Evolutionary conservation across 441 rosid species (phyloP).

Genomic region (Arabidopsis hybrid): DNA sequence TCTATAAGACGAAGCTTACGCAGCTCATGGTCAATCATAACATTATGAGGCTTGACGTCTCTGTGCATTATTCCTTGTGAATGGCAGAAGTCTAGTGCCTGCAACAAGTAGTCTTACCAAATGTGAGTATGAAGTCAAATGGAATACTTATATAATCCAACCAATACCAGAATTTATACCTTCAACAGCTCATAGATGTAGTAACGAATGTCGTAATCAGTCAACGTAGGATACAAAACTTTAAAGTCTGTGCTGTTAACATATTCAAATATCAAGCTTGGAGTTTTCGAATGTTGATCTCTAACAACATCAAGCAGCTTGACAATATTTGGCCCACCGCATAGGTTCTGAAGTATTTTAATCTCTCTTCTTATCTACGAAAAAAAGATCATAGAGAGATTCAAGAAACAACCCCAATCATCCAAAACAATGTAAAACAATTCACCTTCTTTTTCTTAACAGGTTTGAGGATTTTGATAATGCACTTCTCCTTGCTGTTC

Average conservation of each 20-base stretch:
- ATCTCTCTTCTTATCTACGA: conserved; percentile 93
- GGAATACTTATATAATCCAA: background rate
- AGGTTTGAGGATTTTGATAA: conserved; percentile 96
- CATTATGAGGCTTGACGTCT: conserved; percentile 98
- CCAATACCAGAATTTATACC: conserved; percentile 50
- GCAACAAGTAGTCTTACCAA: conserved; percentile 37
- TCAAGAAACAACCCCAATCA: background rate
- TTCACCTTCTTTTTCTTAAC: conserved; percentile 95
- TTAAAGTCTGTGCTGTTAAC: conserved; percentile 96
- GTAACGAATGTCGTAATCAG: conserved; percentile 95
- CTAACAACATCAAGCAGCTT: conserved; percentile 90
- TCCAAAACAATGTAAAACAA: conserved; percentile 10
- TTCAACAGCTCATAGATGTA: conserved; percentile 94
- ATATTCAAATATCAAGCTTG: conserved; percentile 92
- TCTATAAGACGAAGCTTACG: conserved; percentile 95
- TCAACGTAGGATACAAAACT: conserved; percentile 92
- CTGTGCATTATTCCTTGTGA: conserved; percentile 99
- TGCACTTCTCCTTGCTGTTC: conserved; percentile 79
- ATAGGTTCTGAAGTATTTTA: conserved; percentile 92
- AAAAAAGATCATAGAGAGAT: conserved; percentile 19
- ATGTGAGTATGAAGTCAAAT: background rate
- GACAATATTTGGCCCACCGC: conserved; percentile 88
- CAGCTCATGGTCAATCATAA: conserved; percentile 96
- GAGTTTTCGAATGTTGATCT: conserved; percentile 96
- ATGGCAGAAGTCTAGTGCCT: conserved; percentile 97